Evolutionary conservation across 2,329 filamentous ascomycete genomes (phyloP), one percentile per base, ranked within the genome.

Genomic region (Trichophyton verrucosum): DNA sequence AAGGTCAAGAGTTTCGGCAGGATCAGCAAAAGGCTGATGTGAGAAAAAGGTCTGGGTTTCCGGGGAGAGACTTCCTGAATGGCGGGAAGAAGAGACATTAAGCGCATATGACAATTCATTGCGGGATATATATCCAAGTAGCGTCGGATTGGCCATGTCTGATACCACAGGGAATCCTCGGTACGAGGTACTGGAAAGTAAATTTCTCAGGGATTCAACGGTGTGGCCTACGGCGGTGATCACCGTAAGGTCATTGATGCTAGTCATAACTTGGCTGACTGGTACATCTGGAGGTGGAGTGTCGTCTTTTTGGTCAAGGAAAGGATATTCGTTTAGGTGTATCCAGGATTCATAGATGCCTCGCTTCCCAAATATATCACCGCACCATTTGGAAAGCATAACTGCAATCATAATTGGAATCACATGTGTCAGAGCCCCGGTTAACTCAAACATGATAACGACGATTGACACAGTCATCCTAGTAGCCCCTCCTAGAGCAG

Each of bases 321-420:
- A 96, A 0, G 94, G 94, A 71, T 97, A 99, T 66, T 89, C 90
- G 70, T 95, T 94, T 75, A 96, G 86, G 67, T 91, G 88, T 70
- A 99, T 99, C 94, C 94, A 99, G 60, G 88, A 87, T 73, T 99
- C 94, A 77, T 99, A 99, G 74, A 99, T 97, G 65, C 94, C 91
- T 57, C 87, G 85, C 61, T 89, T 89, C 27, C 89, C 91, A 73
- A 99, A 91, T 57, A 91, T 92, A 73, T 99, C 94, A 69, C 91
- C 94, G 27, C 96, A 90, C 94, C 94, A 99, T 77, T 99, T 99
- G 64, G 89, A 89, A 51, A 97, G 81, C 91, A 99, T 95, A 70
- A 99, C 94, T 49, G 91, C 91, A 65, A 99, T 89, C 94, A 99
- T 99, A 73, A 97, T 99, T 60, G 94, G 94, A 6, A 99, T 83